phyloP scores from a whole-genome alignment of 148 eudicot species.

The Nepenthes mirabilis region DNA sequence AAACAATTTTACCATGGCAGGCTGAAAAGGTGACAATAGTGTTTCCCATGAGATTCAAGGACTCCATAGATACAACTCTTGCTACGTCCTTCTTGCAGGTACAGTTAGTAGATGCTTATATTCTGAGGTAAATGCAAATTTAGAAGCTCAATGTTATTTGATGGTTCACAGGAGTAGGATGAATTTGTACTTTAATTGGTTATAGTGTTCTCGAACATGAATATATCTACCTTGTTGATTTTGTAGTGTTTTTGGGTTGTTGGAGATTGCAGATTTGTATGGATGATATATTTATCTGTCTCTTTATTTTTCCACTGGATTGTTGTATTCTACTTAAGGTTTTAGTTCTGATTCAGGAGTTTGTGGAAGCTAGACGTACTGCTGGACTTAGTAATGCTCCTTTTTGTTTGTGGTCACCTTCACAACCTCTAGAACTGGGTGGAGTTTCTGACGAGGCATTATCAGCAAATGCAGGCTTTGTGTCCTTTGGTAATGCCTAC shows the following conservation, averaged over 20 bases:
- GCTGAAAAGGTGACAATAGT: conserved; percentile 67
- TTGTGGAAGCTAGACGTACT: conserved; percentile 73
- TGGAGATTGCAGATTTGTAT: neutral
- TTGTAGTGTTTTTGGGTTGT: too few relatives aligned
- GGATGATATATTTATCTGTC: neutral
- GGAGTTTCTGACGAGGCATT: conserved; percentile 52
- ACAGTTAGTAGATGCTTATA: conserved; percentile 4
- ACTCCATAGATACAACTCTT: conserved; percentile 63
- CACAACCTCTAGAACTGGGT: conserved; percentile 75
- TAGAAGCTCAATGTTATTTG: neutral
- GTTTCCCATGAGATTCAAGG: conserved; percentile 94
- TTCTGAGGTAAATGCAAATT: neutral
- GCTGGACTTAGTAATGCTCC: conserved; percentile 75
- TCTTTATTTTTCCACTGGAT: neutral
- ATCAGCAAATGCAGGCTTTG: conserved; percentile 90
- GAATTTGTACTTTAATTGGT: too few relatives aligned
- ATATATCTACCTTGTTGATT: too few relatives aligned
- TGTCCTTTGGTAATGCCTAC: conserved; percentile 53
- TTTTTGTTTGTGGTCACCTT: conserved; percentile 79
- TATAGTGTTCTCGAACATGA: too few relatives aligned
- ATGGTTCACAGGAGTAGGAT: neutral
- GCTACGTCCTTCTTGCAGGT: conserved; percentile 97
- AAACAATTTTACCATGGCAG: conserved; percentile 30
- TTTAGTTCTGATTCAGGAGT: conserved; percentile 38
- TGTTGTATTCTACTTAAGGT: neutral